Conservation (phyloP, 768 basidiomycete genomes). For the Tulasnella sp. region DNA sequence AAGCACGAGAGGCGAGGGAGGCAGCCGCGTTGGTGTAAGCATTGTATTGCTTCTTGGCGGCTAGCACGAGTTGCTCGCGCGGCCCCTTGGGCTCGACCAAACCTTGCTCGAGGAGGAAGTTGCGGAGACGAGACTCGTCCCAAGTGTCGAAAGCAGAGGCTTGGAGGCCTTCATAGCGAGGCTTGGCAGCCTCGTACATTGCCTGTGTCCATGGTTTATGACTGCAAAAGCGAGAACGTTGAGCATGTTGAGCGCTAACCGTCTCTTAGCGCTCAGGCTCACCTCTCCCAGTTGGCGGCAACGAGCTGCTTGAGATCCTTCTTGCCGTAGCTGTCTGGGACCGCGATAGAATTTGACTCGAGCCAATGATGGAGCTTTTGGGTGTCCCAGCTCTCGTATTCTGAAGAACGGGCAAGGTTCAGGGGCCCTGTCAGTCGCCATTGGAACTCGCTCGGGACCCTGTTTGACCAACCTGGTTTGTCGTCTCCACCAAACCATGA, state of each 20-base stretch:
- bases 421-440: neutral
- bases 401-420: conserved; percentile 29
- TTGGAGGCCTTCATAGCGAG: conserved; percentile 53
- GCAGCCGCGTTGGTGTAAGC: conserved; percentile 59
- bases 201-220: conserved; percentile 53
- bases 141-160: conserved; percentile 70
- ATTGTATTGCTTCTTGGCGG: conserved; percentile 62
- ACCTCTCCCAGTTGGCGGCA: conserved; percentile 55
- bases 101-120: conserved; percentile 83
- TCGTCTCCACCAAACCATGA: conserved; percentile 12
- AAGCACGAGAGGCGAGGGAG: conserved; percentile 51
- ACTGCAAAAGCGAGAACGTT: neutral
- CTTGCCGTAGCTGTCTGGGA: conserved; percentile 45
- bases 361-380: conserved; percentile 67
- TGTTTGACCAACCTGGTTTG: conserved; percentile 7
- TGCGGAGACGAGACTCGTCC: conserved; percentile 77
- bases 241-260: neutral
- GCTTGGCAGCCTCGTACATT: conserved; percentile 61
- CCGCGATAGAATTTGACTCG: conserved; percentile 56
- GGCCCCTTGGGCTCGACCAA: conserved; percentile 76
- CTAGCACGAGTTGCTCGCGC: conserved; percentile 70
- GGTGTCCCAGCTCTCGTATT: conserved; percentile 56
- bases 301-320: conserved; percentile 50
- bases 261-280: conserved; percentile 24
- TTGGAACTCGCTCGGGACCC: neutral